Evolutionary conservation across 2,329 filamentous ascomycete genomes (phyloP).

Genomic region (Ophiostoma montium): DNA sequence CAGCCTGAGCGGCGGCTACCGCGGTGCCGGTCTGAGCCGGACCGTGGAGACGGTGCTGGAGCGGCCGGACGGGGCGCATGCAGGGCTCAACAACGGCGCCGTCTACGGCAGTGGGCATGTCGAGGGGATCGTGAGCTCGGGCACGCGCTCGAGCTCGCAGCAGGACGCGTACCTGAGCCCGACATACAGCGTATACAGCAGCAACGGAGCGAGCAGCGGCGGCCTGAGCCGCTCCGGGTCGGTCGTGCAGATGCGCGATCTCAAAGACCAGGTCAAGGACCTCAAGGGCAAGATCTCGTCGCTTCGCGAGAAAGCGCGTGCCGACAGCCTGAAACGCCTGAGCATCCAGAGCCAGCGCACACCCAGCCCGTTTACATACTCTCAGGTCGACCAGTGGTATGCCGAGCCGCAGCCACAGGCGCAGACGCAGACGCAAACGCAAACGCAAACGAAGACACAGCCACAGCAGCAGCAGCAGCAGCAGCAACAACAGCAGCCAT

Average conservation of each 20-base stretch:
- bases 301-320: constrained; percentile 62
- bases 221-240: constrained; percentile 53
- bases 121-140: neutral
- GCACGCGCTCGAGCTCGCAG: constrained; percentile 18
- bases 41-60: constrained; percentile 29
- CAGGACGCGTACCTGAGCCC: constrained; percentile 27
- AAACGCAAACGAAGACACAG: too few species aligned
- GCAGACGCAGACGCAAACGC: too few species aligned
- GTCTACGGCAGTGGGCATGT: neutral
- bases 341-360: constrained; percentile 64
- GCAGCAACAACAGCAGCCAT: neutral
- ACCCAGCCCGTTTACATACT: constrained; percentile 65
- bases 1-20: constrained; percentile 19
- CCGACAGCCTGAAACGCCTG: constrained; percentile 62
- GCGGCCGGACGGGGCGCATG: constrained; percentile 39
- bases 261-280: constrained; percentile 76
- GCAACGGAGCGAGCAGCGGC: neutral
- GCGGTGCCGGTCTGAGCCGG: constrained; percentile 21
- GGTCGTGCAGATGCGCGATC: constrained; percentile 54
- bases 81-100: constrained; percentile 11
- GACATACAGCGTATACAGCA: constrained; percentile 23
- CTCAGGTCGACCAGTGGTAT: constrained; percentile 42
- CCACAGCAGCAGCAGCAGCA: constrained; percentile 9
- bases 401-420: constrained; percentile 20
- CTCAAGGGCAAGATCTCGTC: constrained; percentile 75